These are phyloP conservation scores for Aspergillus fumigatiaffinis DNA, from an alignment of 2,329 filamentous ascomycete species.

Conservation along the genomic window DNA sequence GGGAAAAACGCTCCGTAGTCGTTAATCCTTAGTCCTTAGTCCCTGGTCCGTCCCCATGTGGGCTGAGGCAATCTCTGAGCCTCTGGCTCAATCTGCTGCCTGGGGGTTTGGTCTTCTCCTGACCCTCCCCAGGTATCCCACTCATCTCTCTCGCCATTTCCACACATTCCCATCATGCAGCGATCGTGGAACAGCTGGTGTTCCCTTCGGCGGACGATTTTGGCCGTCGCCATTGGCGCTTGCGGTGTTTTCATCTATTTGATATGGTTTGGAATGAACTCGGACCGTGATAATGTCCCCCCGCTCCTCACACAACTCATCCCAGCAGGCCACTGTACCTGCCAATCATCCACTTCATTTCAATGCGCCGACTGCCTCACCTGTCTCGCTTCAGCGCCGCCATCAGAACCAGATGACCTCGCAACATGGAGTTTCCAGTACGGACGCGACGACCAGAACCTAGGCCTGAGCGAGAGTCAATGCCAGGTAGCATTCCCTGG, in stretches of 20 bases:
- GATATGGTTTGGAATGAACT: slow-evolving; percentile 6
- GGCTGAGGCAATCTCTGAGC: neutral
- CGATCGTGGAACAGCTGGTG: neutral
- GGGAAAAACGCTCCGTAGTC: neutral
- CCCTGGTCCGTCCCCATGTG: neutral
- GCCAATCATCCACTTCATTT: slow-evolving; percentile 4
- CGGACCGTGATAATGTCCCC: slow-evolving; percentile 2
- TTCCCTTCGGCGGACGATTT: slow-evolving; percentile 1
- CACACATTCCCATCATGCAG: neutral
- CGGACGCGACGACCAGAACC: slow-evolving; percentile 1
- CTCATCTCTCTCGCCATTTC: neutral
- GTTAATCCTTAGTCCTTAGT: neutral
- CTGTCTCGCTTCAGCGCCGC: neutral
- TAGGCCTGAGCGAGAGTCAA: neutral
- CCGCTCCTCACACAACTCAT: slow-evolving; percentile 5
- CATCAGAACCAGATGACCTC: neutral
- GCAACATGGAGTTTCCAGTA: neutral
- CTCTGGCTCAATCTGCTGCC: neutral
- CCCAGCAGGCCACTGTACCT: slow-evolving; percentile 5
- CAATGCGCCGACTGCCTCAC: slow-evolving; percentile 4
- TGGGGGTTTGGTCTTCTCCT: neutral
- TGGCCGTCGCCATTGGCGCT: neutral
- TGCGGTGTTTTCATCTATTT: slow-evolving; percentile 3
- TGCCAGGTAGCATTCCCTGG: slow-evolving; percentile 3
- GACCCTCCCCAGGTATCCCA: neutral